Base-by-base conservation (phyloP, 1,139 yeast species). In the Ogataea hybrid region DNA sequence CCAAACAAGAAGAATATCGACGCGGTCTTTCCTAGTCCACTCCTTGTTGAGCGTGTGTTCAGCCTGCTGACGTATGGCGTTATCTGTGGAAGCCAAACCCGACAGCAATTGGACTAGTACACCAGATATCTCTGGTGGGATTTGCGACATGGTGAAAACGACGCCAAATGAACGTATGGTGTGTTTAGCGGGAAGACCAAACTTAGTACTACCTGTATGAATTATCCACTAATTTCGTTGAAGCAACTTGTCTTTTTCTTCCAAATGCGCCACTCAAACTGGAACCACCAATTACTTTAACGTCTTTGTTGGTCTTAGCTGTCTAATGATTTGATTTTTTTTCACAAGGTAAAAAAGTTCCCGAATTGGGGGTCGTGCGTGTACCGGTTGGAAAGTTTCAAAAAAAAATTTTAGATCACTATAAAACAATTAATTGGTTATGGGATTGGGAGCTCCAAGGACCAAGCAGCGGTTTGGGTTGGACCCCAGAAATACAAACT, bases 401-500 rank as follows among this genome's bases (percentile, higher is more conserved):
- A 32, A 34, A 37, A 29, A 22, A 32, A 17, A 6, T 17, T 30
- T 37, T 18, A 34, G 27, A 23, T 20, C 29, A 22, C 10, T 12
- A 10, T 11, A 22, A 16, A 17, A 33, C 8, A 18, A 14, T 16
- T 22, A 14, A n/a, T 28, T 14, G 14, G 35, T 15, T n/a, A 82
- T 87, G 96, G 98, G 98, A 40, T 76, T 92, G 52, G 95, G 97
- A 31, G 97, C 89, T 6, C 75, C 82, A 3, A 84, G 81, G 61
- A 79, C 76, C 18, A 88, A 85, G 58, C 95, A 87, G 57, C 77
- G 94, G 57, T 85, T 90, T 63, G 97, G 97, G 12, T 67, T 74
- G 36, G 99, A 92, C 65, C 99, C 98, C 12, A 72, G 97, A 57
- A 92, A 92, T 58, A 89, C 96, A 4, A 77, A 80, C 52, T 92